phyloP scores from a whole-genome alignment of 2,329 filamentous ascomycete species.

The Diaporthe destruens region DNA sequence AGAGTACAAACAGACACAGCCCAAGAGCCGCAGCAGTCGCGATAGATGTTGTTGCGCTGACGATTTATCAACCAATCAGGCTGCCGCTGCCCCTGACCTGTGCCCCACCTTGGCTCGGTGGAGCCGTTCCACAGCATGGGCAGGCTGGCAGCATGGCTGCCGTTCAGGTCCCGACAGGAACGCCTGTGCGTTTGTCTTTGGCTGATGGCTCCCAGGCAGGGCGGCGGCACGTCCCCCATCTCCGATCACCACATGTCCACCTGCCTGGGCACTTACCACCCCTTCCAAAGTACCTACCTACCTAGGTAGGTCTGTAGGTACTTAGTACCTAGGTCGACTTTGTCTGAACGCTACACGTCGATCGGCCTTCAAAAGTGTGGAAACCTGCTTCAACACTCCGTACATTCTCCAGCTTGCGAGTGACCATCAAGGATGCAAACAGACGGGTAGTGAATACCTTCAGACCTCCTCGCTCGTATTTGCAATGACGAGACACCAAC shows the following conservation, averaged over 20 bases:
- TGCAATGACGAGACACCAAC: neutral
- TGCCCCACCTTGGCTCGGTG: conserved; percentile 21
- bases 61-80: conserved; percentile 9
- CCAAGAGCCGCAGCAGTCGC: conserved; percentile 17
- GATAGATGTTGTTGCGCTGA: conserved; percentile 25
- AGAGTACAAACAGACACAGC: conserved; percentile 3
- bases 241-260: neutral
- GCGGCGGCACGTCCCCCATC: neutral
- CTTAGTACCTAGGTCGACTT: too few relatives aligned
- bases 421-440: neutral
- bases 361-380: neutral
- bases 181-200: conserved; percentile 16
- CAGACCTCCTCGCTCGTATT: neutral
- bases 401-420: neutral
- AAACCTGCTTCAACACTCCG: neutral
- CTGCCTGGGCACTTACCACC: too few relatives aligned
- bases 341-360: too few relatives aligned
- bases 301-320: too few relatives aligned
- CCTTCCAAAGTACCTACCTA: too few relatives aligned
- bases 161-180: neutral
- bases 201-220: neutral
- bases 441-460: neutral
- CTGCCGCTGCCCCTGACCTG: conserved; percentile 21
- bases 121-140: conserved; percentile 8
- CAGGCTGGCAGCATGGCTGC: neutral